Percentiles rank a stretch among this genome's conserved stretches.
Conservation (phyloP, 345 rosid genomes). For the Arabidopsis thaliana region DNA sequence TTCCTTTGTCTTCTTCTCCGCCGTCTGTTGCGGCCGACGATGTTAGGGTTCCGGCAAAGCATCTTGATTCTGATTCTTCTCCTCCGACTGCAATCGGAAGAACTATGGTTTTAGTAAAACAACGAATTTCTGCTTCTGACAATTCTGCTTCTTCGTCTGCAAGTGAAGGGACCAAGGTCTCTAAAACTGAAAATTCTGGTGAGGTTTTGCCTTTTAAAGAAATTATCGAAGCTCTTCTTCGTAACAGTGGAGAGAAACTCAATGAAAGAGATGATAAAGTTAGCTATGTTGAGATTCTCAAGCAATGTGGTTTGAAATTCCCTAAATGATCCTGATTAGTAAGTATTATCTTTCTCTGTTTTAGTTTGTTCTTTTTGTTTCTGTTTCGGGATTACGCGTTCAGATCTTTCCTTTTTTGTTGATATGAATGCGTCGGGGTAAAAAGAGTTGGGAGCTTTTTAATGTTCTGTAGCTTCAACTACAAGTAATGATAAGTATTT, state of each 20-base stretch:
- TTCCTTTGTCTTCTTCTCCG: conserved; percentile 15
- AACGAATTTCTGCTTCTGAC: background rate
- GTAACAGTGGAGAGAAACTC: conserved; percentile 29
- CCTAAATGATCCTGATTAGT: conserved; percentile 16
- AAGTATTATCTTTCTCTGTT: background rate
- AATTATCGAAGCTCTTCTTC: conserved; percentile 34
- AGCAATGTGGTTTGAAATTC: conserved; percentile 8
- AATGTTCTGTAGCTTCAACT: background rate
- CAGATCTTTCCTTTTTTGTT: conserved; percentile 19
- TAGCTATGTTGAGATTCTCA: conserved; percentile 27
- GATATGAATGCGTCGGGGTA: conserved; percentile 5
- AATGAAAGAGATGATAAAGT: conserved; percentile 9
- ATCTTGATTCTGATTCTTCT: background rate
- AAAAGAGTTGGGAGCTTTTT: conserved; percentile 9
- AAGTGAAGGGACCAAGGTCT: background rate
- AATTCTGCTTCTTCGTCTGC: background rate
- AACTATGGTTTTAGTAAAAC: background rate
- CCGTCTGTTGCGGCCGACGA: background rate
- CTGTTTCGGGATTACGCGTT: background rate
- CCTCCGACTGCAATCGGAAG: background rate
- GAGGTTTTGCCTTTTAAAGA: conserved; percentile 22
- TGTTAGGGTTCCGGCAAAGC: background rate
- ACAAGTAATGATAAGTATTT: conserved; percentile 20
- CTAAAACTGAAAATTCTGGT: background rate
- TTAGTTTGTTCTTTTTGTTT: background rate